Percentiles rank a stretch among this genome's conserved stretches.
These are phyloP conservation scores for Scheffersomyces stipitis DNA, from an alignment of 805 yeast genomes.

Conservation along the genomic window DNA sequence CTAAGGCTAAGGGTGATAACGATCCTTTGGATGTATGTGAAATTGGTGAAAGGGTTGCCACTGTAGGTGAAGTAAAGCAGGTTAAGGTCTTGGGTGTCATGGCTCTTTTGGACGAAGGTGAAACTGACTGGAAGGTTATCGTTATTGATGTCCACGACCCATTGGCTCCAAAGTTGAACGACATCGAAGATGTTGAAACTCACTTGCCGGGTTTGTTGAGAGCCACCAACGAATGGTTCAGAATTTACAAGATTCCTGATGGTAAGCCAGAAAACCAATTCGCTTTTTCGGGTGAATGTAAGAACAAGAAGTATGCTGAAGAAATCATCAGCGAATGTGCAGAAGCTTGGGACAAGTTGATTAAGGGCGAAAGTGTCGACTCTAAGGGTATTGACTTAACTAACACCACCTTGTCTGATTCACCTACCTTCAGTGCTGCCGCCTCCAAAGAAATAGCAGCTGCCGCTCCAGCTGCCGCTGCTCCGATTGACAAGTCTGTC, in stretches of 20 bases:
- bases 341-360: conserved; percentile 63
- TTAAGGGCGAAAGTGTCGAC: conserved; percentile 44
- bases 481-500: conserved; percentile 92
- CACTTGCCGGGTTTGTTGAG: conserved; percentile 70
- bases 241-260: conserved; percentile 79
- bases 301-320: conserved; percentile 57
- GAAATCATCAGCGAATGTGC: conserved; percentile 62
- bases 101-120: conserved; percentile 89
- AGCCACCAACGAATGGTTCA: conserved; percentile 76
- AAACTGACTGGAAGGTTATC: conserved; percentile 91
- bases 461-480: conserved; percentile 73
- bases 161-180: conserved; percentile 56
- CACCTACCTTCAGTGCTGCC: conserved; percentile 50
- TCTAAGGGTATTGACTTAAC: conserved; percentile 65
- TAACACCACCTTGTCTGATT: conserved; percentile 66
- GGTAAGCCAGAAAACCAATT: conserved; percentile 76
- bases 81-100: conserved; percentile 74
- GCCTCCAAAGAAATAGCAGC: conserved; percentile 59
- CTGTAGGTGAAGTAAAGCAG: conserved; percentile 54
- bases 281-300: conserved; percentile 70
- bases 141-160: conserved; percentile 70
- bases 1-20: conserved; percentile 53
- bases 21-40: conserved; percentile 51
- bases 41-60: conserved; percentile 47
- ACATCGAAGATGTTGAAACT: conserved; percentile 64